Evolutionary conservation across 1,284 basidiomycete genomes (phyloP).

Genomic region (Dichomitus squalens): DNA sequence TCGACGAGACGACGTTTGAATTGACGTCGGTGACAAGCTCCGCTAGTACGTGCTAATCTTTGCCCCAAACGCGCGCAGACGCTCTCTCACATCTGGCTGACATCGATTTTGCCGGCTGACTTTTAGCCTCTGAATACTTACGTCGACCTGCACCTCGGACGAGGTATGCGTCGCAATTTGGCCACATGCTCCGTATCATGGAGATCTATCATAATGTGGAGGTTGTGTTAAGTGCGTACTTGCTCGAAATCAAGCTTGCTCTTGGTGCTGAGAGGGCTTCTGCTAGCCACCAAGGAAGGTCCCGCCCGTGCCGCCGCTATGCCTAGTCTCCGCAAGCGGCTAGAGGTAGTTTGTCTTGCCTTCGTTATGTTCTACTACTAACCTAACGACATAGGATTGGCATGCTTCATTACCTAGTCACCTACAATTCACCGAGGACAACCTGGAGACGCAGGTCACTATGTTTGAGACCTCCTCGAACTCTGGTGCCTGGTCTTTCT

Average conservation of each 20-base stretch:
- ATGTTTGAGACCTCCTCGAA: conserved; percentile 80
- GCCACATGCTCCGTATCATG: conserved; percentile 68
- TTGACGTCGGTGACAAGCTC: conserved; percentile 59
- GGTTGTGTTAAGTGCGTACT: conserved; percentile 31
- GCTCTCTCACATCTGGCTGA: not conserved
- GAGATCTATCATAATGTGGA: conserved; percentile 65
- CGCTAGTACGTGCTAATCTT: conserved; percentile 50
- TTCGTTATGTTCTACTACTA: not conserved
- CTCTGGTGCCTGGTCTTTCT: conserved; percentile 77
- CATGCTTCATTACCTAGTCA: conserved; percentile 61
- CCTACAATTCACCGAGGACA: conserved; percentile 68
- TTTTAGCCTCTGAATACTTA: conserved; percentile 56
- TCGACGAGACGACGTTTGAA: conserved; percentile 79
- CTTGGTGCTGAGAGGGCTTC: not conserved
- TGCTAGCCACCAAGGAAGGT: conserved; percentile 26
- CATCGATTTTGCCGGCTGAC: not conserved
- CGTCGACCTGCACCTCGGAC: conserved; percentile 61
- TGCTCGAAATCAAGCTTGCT: not conserved
- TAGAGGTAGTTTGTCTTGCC: conserved; percentile 37
- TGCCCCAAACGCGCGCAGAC: no score
- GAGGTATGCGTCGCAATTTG: conserved; percentile 66
- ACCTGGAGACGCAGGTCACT: conserved; percentile 63
- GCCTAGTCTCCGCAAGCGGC: conserved; percentile 40
- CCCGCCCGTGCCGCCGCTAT: conserved; percentile 29
- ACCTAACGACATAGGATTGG: conserved; percentile 53